These are phyloP conservation scores for Colletotrichum ledebouriae DNA, from an alignment of 2,329 filamentous ascomycete species.

Conservation along the genomic window DNA sequence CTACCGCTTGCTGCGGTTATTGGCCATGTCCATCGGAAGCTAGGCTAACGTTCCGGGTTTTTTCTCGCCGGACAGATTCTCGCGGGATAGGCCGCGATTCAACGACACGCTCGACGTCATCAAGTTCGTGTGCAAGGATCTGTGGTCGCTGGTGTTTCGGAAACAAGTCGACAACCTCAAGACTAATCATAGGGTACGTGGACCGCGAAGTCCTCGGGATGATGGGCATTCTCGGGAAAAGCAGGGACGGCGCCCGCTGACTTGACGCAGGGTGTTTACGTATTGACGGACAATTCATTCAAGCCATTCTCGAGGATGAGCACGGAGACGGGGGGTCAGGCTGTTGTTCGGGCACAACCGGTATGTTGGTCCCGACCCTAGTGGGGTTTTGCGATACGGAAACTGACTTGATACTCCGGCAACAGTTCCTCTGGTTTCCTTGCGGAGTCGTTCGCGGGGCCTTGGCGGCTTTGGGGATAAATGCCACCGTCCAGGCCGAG, in stretches of 20 bases:
- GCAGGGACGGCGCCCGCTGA: not conserved
- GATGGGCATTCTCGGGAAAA: not conserved
- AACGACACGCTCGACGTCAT: conserved; percentile 95
- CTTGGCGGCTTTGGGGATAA: conserved; percentile 91
- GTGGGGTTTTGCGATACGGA: not conserved
- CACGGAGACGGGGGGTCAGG: conserved; percentile 80
- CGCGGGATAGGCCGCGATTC: conserved; percentile 86
- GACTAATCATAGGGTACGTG: conserved; percentile 87
- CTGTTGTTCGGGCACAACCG: conserved; percentile 80
- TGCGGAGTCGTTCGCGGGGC: conserved; percentile 93
- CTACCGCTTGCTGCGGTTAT: conserved; percentile 4
- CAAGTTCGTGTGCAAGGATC: conserved; percentile 98
- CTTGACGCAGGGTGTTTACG: conserved; percentile 83
- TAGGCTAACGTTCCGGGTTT: conserved; percentile 7
- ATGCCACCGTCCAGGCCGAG: conserved; percentile 92
- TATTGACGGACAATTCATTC: conserved; percentile 93
- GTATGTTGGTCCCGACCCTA: conserved; percentile 64
- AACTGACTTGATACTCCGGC: conserved; percentile 7
- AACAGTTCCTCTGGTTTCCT: conserved; percentile 92
- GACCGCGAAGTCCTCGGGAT: not conserved
- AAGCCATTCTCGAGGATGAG: conserved; percentile 92
- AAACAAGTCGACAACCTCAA: conserved; percentile 99
- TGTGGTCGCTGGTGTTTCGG: conserved; percentile 93
- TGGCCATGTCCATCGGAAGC: conserved; percentile 1
- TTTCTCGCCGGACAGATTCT: conserved; percentile 69